Percentiles rank a stretch among this genome's conserved stretches.
Conservation (phyloP, 805 yeast genomes). For the Yarrowia sp. region DNA sequence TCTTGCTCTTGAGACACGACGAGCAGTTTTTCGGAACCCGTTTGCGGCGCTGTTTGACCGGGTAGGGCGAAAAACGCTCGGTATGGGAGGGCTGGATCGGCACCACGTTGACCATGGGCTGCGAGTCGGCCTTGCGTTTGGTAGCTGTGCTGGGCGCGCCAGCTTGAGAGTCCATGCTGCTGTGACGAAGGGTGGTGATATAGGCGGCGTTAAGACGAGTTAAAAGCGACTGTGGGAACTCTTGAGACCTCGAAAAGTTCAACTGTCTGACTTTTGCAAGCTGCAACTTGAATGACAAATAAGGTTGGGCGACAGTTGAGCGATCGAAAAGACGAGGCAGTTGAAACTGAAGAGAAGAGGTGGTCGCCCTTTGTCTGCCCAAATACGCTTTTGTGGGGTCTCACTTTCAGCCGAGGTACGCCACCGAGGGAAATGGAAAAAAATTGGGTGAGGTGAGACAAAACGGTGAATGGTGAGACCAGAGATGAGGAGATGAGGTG, state of each 20-base stretch:
- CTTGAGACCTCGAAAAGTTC: too few species aligned
- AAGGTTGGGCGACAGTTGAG: not conserved
- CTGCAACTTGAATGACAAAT: not conserved
- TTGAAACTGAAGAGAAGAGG: too few species aligned
- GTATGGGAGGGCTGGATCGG: conserved; percentile 5
- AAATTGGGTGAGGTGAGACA: too few species aligned
- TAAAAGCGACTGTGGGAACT: not conserved
- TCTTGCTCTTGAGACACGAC: conserved; percentile 36
- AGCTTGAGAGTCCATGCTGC: not conserved
- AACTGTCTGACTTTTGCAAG: too few species aligned
- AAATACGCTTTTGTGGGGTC: too few species aligned
- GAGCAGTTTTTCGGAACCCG: conserved; percentile 37
- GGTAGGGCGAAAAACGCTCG: conserved; percentile 25
- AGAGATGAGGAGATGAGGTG: too few species aligned
- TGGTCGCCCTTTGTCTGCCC: too few species aligned
- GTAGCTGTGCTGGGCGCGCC: too few species aligned
- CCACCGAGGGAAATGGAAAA: too few species aligned
- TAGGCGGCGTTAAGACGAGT: conserved; percentile 10
- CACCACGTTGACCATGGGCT: conserved; percentile 23
- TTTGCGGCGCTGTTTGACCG: conserved; percentile 22
- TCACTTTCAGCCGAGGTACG: too few species aligned
- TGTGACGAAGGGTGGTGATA: not conserved
- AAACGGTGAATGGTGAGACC: too few species aligned
- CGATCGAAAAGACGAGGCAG: too few species aligned
- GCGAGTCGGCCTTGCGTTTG: not conserved